Base-by-base conservation (phyloP, 2,329 filamentous ascomycete species). In the Lasiodiplodia sp. region DNA sequence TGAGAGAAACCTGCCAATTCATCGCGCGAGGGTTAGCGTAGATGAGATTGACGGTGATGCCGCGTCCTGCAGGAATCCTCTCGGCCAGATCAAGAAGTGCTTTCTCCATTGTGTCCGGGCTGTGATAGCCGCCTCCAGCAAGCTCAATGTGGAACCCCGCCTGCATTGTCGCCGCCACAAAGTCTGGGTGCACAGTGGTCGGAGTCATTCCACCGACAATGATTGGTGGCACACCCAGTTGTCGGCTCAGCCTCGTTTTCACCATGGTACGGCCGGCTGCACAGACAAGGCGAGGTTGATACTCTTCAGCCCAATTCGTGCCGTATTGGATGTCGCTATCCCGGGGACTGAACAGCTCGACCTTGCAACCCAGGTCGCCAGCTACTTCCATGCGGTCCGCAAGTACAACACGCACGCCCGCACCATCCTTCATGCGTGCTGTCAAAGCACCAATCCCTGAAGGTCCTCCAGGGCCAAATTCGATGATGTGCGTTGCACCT, bases 131-230 rank as follows among this genome's bases (percentile, higher is more conserved):
- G 79, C 94, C 94, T 77, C 93, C 94, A 70, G 90, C 94, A 73
- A 97, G 86, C 83, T 97, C 94, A 72, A 96, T 93, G 72, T 96
- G 92, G 80, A 97, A 97, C n/a, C 94, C 94, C 66, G 94, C 93
- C 73, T 95, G 95, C 92, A 97, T 97, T n/a, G 93, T 95, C 2
- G 93, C 92, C 8, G 93, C 91, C 55, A 97, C 92, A 73, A 97
- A 97, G 80, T 97, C 93, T 91, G 92, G 96, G 0, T 92, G 89
- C 3, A 96, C 92, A 0, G 94, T 97, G 70, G 88, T 88, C 16
- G 94, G 94, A 1, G 94, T 97, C 94, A 97, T 97, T 78, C 94
- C 94, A 69, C 94, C 93, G 70, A 97, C 94, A 85, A 97, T 91
- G 71, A 97, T 84, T 0, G 94, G 94, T 10, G 94, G 93, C 4